Percentiles rank a stretch among this genome's conserved stretches.
phyloP scores from a whole-genome alignment of 2,329 filamentous ascomycete species.

The Lojkania enalia region DNA sequence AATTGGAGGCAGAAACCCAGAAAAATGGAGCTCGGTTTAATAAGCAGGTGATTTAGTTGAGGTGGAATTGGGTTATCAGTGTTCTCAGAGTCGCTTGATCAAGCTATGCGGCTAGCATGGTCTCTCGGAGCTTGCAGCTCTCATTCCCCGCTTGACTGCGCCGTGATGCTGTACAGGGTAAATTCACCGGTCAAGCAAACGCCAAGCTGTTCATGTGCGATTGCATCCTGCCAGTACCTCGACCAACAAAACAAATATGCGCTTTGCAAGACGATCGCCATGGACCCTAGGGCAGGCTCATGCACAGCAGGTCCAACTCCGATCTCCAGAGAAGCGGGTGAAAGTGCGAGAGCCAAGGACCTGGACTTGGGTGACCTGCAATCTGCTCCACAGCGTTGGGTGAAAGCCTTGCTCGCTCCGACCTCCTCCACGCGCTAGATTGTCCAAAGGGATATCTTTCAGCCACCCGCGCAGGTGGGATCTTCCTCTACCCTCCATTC shows the following conservation, averaged over 20 bases:
- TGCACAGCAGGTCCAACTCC: conserved; percentile 12
- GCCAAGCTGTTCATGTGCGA: not conserved
- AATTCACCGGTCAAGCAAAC: too few species aligned
- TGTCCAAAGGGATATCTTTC: conserved; percentile 24
- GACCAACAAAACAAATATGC: not conserved
- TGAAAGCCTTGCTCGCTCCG: conserved; percentile 1
- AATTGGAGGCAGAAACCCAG: not conserved
- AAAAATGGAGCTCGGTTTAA: not conserved
- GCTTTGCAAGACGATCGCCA: not conserved
- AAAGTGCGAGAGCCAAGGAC: conserved; percentile 14
- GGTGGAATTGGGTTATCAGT: not conserved
- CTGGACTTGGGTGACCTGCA: conserved; percentile 13
- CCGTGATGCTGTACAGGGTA: too few species aligned
- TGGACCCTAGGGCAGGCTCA: not conserved
- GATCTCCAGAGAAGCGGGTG: conserved; percentile 5
- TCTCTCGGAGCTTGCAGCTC: not conserved
- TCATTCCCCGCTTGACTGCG: too few species aligned
- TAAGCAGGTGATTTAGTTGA: not conserved
- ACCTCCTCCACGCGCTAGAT: conserved; percentile 19
- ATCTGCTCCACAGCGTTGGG: conserved; percentile 9
- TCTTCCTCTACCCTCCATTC: not conserved
- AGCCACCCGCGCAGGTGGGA: conserved; percentile 16
- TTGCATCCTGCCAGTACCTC: not conserved
- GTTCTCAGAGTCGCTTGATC: not conserved
- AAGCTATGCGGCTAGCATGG: not conserved